These are phyloP conservation scores for Ascochyta viciae-villosae DNA, from an alignment of 2,329 filamentous ascomycete genomes.

Conservation along the genomic window DNA sequence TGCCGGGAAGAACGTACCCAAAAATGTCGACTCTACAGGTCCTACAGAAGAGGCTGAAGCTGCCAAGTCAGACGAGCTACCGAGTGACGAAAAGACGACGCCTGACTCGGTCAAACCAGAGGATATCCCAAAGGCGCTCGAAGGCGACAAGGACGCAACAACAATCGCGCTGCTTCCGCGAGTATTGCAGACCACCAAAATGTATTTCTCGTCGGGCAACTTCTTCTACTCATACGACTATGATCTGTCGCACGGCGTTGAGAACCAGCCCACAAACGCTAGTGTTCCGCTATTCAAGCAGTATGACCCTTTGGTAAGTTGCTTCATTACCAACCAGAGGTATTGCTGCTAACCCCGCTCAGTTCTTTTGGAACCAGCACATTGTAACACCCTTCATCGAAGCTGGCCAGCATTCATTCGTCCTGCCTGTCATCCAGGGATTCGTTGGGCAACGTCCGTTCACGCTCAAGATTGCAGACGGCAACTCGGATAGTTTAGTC, in stretches of 20 bases:
- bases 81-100: constrained; percentile 14
- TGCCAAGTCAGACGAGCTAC: constrained; percentile 29
- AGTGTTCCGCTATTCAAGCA: constrained; percentile 71
- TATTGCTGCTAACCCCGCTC: constrained; percentile 7
- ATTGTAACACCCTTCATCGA: constrained; percentile 77
- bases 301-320: constrained; percentile 70
- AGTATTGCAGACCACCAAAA: constrained; percentile 79
- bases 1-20: constrained; percentile 43
- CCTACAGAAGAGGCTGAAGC: constrained; percentile 34
- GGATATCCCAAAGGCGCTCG: constrained; percentile 45
- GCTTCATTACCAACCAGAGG: background rate
- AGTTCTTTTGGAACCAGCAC: constrained; percentile 91
- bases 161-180: constrained; percentile 72
- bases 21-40: constrained; percentile 42
- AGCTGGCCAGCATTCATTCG: constrained; percentile 72
- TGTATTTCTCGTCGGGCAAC: constrained; percentile 81
- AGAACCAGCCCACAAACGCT: constrained; percentile 50
- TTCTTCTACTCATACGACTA: constrained; percentile 97
- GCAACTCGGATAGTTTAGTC: constrained; percentile 39
- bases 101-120: constrained; percentile 40
- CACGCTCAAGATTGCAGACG: constrained; percentile 65
- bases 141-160: constrained; percentile 41
- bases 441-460: constrained; percentile 91
- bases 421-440: constrained; percentile 88
- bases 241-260: constrained; percentile 77